Evolutionary conservation across 176 grass and related monocot genomes (phyloP).

Genomic region (Poa pratensis): DNA sequence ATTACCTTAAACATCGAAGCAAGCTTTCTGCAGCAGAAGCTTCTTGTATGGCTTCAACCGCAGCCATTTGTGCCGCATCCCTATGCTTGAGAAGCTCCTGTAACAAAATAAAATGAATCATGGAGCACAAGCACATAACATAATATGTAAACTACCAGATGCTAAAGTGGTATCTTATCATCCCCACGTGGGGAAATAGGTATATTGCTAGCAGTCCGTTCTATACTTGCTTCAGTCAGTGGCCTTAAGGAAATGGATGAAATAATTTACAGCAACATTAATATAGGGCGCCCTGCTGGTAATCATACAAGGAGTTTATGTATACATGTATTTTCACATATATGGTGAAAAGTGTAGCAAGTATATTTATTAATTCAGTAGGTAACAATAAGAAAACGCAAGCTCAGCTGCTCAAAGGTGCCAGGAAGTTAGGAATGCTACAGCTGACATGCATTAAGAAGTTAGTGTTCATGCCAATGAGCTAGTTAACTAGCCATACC

Average conservation of each 20-base stretch:
- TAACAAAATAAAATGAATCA: slow-evolving; percentile 27
- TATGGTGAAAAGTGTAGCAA: not conserved
- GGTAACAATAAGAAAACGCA: not conserved
- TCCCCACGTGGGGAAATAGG: not conserved
- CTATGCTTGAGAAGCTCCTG: slow-evolving; percentile 89
- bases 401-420: not conserved
- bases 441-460: not conserved
- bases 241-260: not conserved
- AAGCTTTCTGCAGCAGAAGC: slow-evolving; percentile 89
- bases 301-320: not conserved
- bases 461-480: not conserved
- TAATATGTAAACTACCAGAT: not conserved
- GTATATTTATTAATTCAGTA: not conserved
- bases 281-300: not conserved
- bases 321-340: not conserved
- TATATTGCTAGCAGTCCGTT: not conserved
- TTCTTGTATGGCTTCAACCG: slow-evolving; percentile 93
- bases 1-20: slow-evolving; percentile 94
- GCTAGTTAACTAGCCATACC: slow-evolving; percentile 46
- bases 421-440: slow-evolving; percentile 29
- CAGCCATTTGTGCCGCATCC: slow-evolving; percentile 91
- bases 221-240: not conserved
- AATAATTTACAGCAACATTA: slow-evolving; percentile 26
- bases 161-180: not conserved
- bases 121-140: slow-evolving; percentile 8